Conservation (phyloP, 208 protist genomes). For the Crithidia fasciculata region DNA sequence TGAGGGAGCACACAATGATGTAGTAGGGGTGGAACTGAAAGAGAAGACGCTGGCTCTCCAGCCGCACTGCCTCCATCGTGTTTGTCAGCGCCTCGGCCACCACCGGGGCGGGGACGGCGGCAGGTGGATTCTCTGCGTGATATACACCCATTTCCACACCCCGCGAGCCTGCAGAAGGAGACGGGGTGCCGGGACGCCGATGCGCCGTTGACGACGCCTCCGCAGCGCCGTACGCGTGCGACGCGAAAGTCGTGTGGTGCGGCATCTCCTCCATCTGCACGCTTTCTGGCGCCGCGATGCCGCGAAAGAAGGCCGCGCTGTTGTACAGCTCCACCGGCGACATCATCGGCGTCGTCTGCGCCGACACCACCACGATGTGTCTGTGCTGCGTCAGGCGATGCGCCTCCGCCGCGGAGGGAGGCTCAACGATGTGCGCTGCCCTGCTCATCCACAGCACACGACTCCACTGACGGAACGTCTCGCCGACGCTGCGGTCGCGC, state of each 20-base stretch:
- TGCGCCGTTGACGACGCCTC: neutral
- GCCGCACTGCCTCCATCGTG: conserved; percentile 45
- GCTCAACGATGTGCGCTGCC: conserved; percentile 41
- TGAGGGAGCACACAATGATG: conserved; percentile 57
- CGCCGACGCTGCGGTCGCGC: conserved; percentile 11
- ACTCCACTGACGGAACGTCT: conserved; percentile 40
- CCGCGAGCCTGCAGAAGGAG: neutral
- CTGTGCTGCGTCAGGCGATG: conserved; percentile 24
- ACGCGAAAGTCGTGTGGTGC: neutral
- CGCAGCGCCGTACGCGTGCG: too few relatives aligned
- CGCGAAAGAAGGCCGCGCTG: conserved; percentile 36
- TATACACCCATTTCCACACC: conserved; percentile 6
- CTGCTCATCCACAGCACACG: conserved; percentile 41
- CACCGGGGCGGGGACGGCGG: conserved; percentile 46
- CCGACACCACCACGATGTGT: conserved; percentile 18
- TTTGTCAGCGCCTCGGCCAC: conserved; percentile 43
- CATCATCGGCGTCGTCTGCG: conserved; percentile 1
- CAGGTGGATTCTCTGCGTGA: conserved; percentile 28
- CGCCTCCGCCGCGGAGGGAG: conserved; percentile 19
- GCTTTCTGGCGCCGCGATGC: conserved; percentile 14
- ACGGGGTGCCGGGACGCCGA: neutral
- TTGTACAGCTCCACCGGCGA: conserved; percentile 25
- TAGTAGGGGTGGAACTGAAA: conserved; percentile 60
- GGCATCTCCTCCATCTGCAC: neutral
- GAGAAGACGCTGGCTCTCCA: conserved; percentile 50